Conservation (phyloP, 2,329 filamentous ascomycete species). For the Cadophora gregata region DNA sequence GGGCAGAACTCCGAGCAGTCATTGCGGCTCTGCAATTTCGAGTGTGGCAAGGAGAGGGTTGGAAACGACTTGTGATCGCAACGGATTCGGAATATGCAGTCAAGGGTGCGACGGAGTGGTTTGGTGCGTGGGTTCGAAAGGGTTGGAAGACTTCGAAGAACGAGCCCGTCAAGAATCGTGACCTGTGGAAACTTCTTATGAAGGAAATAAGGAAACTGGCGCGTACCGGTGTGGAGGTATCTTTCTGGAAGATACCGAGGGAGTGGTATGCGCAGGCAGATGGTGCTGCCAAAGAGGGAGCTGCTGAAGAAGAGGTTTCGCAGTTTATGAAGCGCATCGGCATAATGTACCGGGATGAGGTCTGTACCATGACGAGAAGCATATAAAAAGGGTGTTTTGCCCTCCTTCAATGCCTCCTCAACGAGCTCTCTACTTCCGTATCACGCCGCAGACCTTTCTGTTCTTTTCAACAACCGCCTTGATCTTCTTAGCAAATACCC, state of each 20-base stretch:
- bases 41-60: background rate
- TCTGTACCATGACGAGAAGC: no score
- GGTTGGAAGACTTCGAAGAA: background rate
- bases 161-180: background rate
- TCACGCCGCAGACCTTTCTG: no score
- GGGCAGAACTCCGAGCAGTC: background rate
- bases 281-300: background rate
- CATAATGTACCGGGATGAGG: no score
- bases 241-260: background rate
- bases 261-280: background rate
- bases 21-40: background rate
- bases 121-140: background rate
- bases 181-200: background rate
- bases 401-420: no score
- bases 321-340: background rate
- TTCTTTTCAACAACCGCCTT: no score
- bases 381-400: no score
- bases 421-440: no score
- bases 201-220: background rate
- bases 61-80: background rate
- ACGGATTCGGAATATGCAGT: background rate
- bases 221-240: background rate
- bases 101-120: background rate
- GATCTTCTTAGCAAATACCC: no score
- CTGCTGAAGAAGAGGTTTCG: background rate